Evolutionary conservation across 2,329 filamentous ascomycete species (phyloP).

Genomic region (Furcasterigmium sp.): DNA sequence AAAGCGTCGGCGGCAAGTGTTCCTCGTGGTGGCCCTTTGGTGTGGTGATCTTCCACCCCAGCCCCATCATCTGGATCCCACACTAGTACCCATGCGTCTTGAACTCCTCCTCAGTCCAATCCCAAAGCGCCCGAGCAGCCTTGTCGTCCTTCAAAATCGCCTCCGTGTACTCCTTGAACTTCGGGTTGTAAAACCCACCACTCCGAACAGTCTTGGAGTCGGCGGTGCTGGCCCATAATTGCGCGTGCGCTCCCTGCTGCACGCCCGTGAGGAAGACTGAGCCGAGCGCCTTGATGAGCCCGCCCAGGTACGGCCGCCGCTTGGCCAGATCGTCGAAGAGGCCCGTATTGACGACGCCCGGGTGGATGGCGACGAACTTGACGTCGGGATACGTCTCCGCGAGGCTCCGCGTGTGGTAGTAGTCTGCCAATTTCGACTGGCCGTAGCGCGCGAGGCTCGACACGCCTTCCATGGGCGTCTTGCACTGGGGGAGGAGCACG

Average conservation of each 20-base stretch:
- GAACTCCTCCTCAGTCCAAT: constrained; percentile 29
- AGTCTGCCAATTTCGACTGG: constrained; percentile 25
- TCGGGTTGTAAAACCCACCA: not conserved
- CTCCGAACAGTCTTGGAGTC: not conserved
- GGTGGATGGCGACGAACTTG: constrained; percentile 19
- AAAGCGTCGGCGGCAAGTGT: too few species aligned
- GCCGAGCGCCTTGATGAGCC: not conserved
- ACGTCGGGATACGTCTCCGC: constrained; percentile 18
- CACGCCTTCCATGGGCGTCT: constrained; percentile 12
- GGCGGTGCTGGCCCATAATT: not conserved
- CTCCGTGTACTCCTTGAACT: constrained; percentile 11
- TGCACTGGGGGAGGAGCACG: constrained; percentile 22
- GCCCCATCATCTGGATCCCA: too few species aligned
- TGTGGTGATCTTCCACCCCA: too few species aligned
- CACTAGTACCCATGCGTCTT: constrained; percentile 6
- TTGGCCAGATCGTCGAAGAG: constrained; percentile 15
- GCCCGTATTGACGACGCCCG: constrained; percentile 21
- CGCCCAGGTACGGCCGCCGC: constrained; percentile 9
- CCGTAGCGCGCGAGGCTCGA: constrained; percentile 16
- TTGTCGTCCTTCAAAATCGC: constrained; percentile 17
- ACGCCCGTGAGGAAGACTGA: not conserved
- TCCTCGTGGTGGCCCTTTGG: too few species aligned
- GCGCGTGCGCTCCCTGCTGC: not conserved
- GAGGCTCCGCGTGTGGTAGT: constrained; percentile 21
- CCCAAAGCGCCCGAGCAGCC: constrained; percentile 20